phyloP scores from a whole-genome alignment of 2,329 filamentous ascomycete species.

The Pseudogymnoascus sp. region DNA sequence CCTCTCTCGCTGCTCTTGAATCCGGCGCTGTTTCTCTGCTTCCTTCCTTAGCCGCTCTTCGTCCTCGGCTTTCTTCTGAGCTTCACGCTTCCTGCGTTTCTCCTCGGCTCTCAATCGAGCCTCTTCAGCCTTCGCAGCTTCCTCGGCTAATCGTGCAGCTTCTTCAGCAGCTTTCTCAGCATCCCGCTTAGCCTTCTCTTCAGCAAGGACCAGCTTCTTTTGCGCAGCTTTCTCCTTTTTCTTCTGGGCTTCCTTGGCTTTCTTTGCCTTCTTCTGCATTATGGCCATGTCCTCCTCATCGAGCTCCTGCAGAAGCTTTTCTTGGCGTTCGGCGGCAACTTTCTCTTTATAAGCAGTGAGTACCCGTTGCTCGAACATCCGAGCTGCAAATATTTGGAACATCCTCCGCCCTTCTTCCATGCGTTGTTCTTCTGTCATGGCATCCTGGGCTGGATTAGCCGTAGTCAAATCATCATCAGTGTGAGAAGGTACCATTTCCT shows the following conservation, averaged over 20 bases:
- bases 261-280: conserved; percentile 79
- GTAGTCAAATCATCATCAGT: conserved; percentile 15
- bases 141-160: conserved; percentile 63
- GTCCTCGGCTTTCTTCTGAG: conserved; percentile 81
- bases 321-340: conserved; percentile 84
- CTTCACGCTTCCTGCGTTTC: conserved; percentile 83
- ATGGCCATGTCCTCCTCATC: conserved; percentile 74
- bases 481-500: conserved; percentile 51
- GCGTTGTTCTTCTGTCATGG: conserved; percentile 95
- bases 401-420: conserved; percentile 98
- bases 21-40: conserved; percentile 68
- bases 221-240: conserved; percentile 88
- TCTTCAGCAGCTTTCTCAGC: conserved; percentile 86
- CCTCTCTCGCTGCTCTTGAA: conserved; percentile 77
- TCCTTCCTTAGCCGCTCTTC: conserved; percentile 81
- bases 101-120: conserved; percentile 77
- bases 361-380: conserved; percentile 98
- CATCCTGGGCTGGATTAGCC: conserved; percentile 56
- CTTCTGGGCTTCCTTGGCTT: conserved; percentile 87
- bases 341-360: conserved; percentile 97
- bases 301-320: conserved; percentile 83
- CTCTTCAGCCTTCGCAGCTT: conserved; percentile 73
- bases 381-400: conserved; percentile 98
- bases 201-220: conserved; percentile 82
- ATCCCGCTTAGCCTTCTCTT: conserved; percentile 80